phyloP scores from a whole-genome alignment of 2,329 filamentous ascomycete genomes.

The Fusarium clavum region DNA sequence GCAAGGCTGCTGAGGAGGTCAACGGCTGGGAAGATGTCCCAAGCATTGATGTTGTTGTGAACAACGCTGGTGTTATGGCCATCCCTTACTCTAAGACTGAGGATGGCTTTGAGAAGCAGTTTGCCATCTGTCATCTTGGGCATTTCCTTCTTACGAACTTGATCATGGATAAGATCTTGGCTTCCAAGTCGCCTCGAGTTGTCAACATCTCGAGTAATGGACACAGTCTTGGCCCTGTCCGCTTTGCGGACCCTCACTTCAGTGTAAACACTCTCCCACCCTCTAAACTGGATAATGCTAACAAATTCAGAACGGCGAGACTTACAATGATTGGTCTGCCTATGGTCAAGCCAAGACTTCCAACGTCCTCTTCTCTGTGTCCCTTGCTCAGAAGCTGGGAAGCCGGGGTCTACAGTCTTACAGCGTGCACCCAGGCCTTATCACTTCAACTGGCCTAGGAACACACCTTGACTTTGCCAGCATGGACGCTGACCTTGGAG shows the following conservation, averaged over 20 bases:
- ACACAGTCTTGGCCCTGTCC: conserved; percentile 48
- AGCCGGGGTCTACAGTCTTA: conserved; percentile 47
- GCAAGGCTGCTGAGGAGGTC: conserved; percentile 53
- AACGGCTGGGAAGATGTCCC: conserved; percentile 49
- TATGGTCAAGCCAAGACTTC: conserved; percentile 57
- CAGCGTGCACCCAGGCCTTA: conserved; percentile 52
- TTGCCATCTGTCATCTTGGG: conserved; percentile 59
- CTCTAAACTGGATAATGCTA: not conserved
- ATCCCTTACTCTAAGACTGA: conserved; percentile 44
- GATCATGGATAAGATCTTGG: conserved; percentile 57
- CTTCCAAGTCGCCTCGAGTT: conserved; percentile 50
- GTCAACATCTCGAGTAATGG: conserved; percentile 56
- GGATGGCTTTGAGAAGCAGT: conserved; percentile 58
- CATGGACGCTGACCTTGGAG: conserved; percentile 29
- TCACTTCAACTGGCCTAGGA: conserved; percentile 38
- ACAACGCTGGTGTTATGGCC: conserved; percentile 59
- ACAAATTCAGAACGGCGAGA: conserved; percentile 47
- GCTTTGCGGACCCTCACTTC: conserved; percentile 51
- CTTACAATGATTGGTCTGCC: conserved; percentile 49
- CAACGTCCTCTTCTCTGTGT: conserved; percentile 51
- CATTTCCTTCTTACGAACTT: conserved; percentile 61
- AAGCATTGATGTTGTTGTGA: conserved; percentile 56
- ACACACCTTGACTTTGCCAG: conserved; percentile 38
- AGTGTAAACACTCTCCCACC: conserved; percentile 37
- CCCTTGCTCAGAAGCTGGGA: conserved; percentile 50